A percentile compares a stretch with the other conserved stretches of the same genome.
Conservation (phyloP, 805 yeast species). For the Candida lessepsii region DNA sequence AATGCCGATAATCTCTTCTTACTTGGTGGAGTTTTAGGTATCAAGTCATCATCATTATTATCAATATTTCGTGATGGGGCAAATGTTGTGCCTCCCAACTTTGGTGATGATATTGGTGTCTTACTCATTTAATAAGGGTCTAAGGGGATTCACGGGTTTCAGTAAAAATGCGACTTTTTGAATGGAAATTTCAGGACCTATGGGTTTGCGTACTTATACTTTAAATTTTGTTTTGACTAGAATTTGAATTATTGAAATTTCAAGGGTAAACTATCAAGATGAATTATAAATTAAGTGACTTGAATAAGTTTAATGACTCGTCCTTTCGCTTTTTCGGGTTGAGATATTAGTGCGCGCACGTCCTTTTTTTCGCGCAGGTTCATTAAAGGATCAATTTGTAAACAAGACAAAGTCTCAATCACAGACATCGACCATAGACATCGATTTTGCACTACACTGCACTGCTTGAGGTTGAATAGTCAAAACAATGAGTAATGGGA, state of each 20-base stretch:
- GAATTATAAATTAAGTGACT: background rate
- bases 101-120: slow-evolving; percentile 38
- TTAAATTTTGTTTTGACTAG: too few relatives aligned
- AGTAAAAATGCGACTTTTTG: background rate
- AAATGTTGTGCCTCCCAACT: slow-evolving; percentile 12
- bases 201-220: too few relatives aligned
- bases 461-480: background rate
- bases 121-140: slow-evolving; percentile 7
- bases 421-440: background rate
- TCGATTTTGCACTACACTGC: background rate
- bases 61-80: slow-evolving; percentile 17
- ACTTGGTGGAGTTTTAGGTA: slow-evolving; percentile 29
- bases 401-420: slow-evolving; percentile 7
- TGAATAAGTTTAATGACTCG: background rate
- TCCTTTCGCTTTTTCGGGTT: background rate
- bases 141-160: background rate
- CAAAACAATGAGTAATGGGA: slow-evolving; percentile 8
- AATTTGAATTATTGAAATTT: too few relatives aligned
- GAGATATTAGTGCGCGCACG: background rate
- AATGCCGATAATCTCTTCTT: slow-evolving; percentile 28
- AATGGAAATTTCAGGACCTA: background rate
- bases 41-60: slow-evolving; percentile 4
- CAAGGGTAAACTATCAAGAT: too few relatives aligned
- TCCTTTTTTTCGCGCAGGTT: background rate
- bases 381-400: slow-evolving; percentile 5